These are phyloP conservation scores for Termitomyces eurrhizus DNA, from an alignment of 768 basidiomycete genomes.

Conservation along the genomic window DNA sequence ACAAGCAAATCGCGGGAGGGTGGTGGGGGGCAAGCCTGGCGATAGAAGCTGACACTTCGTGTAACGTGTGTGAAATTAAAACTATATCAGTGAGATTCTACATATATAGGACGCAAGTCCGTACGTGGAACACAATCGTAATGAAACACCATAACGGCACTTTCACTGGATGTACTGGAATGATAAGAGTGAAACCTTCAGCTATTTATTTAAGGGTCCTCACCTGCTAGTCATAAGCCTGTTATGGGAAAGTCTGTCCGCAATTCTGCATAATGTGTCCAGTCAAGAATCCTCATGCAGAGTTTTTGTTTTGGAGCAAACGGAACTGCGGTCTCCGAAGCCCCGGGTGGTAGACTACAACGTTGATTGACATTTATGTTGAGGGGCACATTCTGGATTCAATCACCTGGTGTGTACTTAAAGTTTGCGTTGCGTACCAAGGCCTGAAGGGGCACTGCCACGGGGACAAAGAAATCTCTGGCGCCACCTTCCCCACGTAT, in stretches of 20 bases:
- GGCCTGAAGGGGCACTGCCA: constrained; percentile 75
- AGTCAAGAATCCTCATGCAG: constrained; percentile 66
- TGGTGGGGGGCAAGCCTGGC: not conserved
- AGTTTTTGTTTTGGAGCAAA: constrained; percentile 58
- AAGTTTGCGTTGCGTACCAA: constrained; percentile 60
- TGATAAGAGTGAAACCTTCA: not conserved
- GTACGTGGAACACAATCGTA: not conserved
- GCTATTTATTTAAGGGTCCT: constrained; percentile 19
- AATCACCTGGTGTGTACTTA: constrained; percentile 73
- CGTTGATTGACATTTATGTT: not conserved
- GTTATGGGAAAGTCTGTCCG: constrained; percentile 58
- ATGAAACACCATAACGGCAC: not conserved
- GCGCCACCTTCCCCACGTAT: constrained; percentile 44
- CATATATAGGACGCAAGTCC: not conserved
- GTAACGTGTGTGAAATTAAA: not conserved
- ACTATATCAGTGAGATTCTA: not conserved
- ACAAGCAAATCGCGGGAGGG: not conserved
- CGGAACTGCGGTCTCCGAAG: constrained; percentile 82
- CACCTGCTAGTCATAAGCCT: constrained; percentile 74
- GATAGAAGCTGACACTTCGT: not conserved
- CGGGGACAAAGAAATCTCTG: constrained; percentile 62
- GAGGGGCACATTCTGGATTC: constrained; percentile 27
- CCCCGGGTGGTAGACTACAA: constrained; percentile 73
- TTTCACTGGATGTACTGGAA: constrained; percentile 21
- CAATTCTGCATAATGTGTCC: constrained; percentile 76